These are phyloP conservation scores for Saksenaea oblongispora DNA, from an alignment of 371 early-diverging fungal genomes.

Conservation along the genomic window DNA sequence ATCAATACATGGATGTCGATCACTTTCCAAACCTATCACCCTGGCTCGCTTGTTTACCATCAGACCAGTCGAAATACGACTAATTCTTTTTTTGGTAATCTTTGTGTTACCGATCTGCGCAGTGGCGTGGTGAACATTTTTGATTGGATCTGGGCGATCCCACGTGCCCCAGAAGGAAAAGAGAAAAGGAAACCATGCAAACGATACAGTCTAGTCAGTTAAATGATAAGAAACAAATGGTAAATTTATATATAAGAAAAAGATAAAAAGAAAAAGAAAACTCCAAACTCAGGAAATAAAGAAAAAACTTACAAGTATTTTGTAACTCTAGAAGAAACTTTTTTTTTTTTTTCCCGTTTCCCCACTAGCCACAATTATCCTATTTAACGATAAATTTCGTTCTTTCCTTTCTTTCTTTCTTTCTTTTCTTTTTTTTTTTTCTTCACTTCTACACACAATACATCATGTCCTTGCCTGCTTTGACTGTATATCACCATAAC, in stretches of 20 bases:
- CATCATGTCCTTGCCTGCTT: background rate
- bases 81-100: background rate
- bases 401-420: background rate
- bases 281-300: background rate
- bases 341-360: slow-evolving; percentile 1
- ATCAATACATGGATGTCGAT: background rate
- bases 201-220: too few species aligned
- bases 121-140: background rate
- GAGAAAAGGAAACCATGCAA: background rate
- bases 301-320: background rate
- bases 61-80: background rate
- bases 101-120: slow-evolving; percentile 1
- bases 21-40: background rate
- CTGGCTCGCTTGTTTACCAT: background rate
- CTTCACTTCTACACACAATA: background rate
- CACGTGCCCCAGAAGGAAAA: background rate
- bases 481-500: background rate
- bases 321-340: background rate
- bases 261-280: background rate
- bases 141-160: background rate
- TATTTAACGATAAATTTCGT: background rate
- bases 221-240: background rate
- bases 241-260: too few species aligned
- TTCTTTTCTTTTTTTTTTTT: background rate
- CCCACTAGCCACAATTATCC: slow-evolving; percentile 1